Evolutionary conservation across 2,329 filamentous ascomycete species (phyloP).

Genomic region (Fulvia fulva): DNA sequence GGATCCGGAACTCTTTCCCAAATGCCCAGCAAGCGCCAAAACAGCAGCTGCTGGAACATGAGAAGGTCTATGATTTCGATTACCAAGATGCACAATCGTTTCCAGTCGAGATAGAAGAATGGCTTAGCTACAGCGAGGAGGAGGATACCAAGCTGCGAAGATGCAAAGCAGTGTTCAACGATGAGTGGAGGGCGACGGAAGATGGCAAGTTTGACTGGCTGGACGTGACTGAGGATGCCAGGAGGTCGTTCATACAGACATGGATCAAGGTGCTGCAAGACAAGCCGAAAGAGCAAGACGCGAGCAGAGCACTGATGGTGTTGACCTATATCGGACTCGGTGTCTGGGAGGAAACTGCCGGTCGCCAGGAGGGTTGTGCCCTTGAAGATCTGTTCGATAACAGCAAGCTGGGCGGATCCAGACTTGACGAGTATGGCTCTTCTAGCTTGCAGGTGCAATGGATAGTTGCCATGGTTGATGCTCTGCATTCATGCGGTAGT

Average conservation of each 20-base stretch:
- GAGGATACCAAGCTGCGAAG: conserved; percentile 76
- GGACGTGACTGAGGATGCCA: conserved; percentile 55
- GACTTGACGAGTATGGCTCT: conserved; percentile 29
- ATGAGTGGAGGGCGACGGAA: conserved; percentile 57
- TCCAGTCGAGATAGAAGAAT: conserved; percentile 90
- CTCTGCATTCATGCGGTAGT: conserved; percentile 40
- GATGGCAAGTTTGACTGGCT: conserved; percentile 58
- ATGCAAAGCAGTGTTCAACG: conserved; percentile 72
- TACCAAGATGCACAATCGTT: conserved; percentile 55
- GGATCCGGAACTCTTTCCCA: conserved; percentile 43
- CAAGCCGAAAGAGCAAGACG: conserved; percentile 31
- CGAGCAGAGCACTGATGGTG: conserved; percentile 37
- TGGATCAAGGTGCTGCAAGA: conserved; percentile 36
- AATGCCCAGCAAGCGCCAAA: conserved; percentile 33
- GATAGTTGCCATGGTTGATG: conserved; percentile 43
- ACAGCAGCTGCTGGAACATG: conserved; percentile 30
- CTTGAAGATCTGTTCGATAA: conserved; percentile 27
- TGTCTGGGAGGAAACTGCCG: conserved; percentile 49
- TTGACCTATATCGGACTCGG: conserved; percentile 47
- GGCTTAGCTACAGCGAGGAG: conserved; percentile 89
- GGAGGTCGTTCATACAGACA: conserved; percentile 54
- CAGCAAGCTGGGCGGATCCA: conserved; percentile 26
- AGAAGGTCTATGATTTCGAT: conserved; percentile 69
- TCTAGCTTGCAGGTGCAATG: conserved; percentile 43
- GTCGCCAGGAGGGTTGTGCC: conserved; percentile 28